These are phyloP conservation scores for Backusella australiensis DNA, from an alignment of 192 early-diverging fungal species.

Conservation along the genomic window DNA sequence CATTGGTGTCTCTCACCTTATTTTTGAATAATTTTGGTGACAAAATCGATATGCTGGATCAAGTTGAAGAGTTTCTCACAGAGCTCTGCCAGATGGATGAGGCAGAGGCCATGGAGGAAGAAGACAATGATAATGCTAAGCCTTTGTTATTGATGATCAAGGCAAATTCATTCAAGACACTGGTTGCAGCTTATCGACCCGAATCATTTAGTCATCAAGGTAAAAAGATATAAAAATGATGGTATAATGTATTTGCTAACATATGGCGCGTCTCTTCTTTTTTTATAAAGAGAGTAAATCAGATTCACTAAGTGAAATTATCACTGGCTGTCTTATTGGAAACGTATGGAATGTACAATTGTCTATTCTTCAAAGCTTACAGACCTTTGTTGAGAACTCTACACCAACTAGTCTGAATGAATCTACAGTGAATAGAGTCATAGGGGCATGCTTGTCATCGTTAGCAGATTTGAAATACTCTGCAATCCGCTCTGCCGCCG, in stretches of 20 bases:
- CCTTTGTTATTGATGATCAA: constrained; percentile 63
- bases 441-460: constrained; percentile 45
- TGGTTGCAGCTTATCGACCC: constrained; percentile 56
- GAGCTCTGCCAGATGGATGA: constrained; percentile 42
- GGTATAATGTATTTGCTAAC: background rate
- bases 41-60: constrained; percentile 52
- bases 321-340: constrained; percentile 53
- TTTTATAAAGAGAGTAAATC: constrained; percentile 13
- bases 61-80: constrained; percentile 56
- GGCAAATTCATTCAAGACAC: constrained; percentile 64
- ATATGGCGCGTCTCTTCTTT: background rate
- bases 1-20: constrained; percentile 59
- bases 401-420: background rate
- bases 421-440: constrained; percentile 27
- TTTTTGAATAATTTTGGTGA: constrained; percentile 58
- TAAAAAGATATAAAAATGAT: constrained; percentile 27
- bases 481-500: constrained; percentile 57
- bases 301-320: constrained; percentile 35
- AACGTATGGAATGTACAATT: constrained; percentile 86
- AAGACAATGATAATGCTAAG: constrained; percentile 57
- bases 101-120: constrained; percentile 47
- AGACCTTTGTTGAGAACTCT: constrained; percentile 47
- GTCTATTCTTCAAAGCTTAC: constrained; percentile 66
- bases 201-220: constrained; percentile 47
- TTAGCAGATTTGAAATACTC: constrained; percentile 65